These are phyloP conservation scores for Bolboschoenus planiculmis DNA, from an alignment of 176 grass and related monocot species.

Conservation along the genomic window DNA sequence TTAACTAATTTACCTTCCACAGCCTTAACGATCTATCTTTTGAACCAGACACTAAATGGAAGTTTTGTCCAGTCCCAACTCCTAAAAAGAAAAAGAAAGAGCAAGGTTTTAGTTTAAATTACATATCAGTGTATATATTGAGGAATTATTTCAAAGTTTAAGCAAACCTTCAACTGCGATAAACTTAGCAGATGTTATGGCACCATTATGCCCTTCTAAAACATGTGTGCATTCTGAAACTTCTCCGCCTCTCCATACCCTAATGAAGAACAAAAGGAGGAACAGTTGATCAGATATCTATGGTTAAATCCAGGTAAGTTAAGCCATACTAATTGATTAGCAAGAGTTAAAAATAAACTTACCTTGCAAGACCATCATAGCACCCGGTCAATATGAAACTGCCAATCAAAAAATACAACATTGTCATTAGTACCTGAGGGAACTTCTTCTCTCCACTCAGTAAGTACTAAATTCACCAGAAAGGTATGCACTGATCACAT, in stretches of 20 bases:
- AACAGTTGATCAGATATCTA: slow-evolving; percentile 3
- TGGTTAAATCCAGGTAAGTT: background rate
- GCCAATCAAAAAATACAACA: slow-evolving; percentile 26
- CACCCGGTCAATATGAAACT: slow-evolving; percentile 87
- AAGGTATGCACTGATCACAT: background rate
- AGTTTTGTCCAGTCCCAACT: slow-evolving; percentile 38
- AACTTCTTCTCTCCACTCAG: background rate
- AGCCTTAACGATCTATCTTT: slow-evolving; percentile 81
- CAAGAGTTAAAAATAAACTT: background rate
- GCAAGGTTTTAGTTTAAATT: slow-evolving; percentile 15
- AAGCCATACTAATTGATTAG: slow-evolving; percentile 2
- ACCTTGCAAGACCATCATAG: slow-evolving; percentile 85
- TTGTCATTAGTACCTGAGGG: background rate
- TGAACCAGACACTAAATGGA: slow-evolving; percentile 70
- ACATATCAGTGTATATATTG: background rate
- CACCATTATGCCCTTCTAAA: slow-evolving; percentile 67
- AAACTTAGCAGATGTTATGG: slow-evolving; percentile 58
- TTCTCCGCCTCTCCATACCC: slow-evolving; percentile 64
- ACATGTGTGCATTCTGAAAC: slow-evolving; percentile 50
- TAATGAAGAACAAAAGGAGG: slow-evolving; percentile 28
- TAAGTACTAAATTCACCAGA: background rate
- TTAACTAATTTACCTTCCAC: slow-evolving; percentile 58
- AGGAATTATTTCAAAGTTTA: background rate
- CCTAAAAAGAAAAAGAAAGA: slow-evolving; percentile 39
- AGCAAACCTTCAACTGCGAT: slow-evolving; percentile 50